These are phyloP conservation scores for Aspergillus carbonarius DNA, from an alignment of 2,329 filamentous ascomycete species.

Conservation along the genomic window DNA sequence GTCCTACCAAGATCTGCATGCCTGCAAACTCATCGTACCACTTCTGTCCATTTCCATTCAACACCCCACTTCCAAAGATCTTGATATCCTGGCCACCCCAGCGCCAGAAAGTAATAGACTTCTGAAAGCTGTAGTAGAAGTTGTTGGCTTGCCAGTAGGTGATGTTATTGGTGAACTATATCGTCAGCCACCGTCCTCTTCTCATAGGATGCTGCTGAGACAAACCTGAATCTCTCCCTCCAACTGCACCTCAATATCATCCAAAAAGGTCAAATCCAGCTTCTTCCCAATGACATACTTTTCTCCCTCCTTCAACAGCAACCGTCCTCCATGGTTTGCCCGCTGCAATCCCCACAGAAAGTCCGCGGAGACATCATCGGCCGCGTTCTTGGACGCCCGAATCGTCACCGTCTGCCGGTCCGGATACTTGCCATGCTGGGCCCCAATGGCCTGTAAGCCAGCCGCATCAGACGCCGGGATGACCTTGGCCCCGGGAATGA, in stretches of 20 bases:
- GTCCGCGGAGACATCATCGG: slow-evolving; percentile 57
- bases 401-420: slow-evolving; percentile 52
- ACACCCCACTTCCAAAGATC: slow-evolving; percentile 57
- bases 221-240: slow-evolving; percentile 56
- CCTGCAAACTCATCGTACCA: slow-evolving; percentile 53
- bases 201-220: background rate
- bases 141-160: slow-evolving; percentile 52
- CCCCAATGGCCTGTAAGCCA: slow-evolving; percentile 23
- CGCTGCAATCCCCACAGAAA: slow-evolving; percentile 56
- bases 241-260: slow-evolving; percentile 58
- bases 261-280: slow-evolving; percentile 58
- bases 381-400: slow-evolving; percentile 53
- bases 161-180: slow-evolving; percentile 49
- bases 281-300: slow-evolving; percentile 61
- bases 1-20: slow-evolving; percentile 36
- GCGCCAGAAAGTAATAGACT: slow-evolving; percentile 62
- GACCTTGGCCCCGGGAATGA: slow-evolving; percentile 26
- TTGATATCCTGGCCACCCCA: slow-evolving; percentile 63
- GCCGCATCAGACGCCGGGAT: slow-evolving; percentile 23
- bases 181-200: background rate
- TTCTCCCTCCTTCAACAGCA: slow-evolving; percentile 55
- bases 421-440: slow-evolving; percentile 24
- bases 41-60: slow-evolving; percentile 57
- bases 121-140: slow-evolving; percentile 53
- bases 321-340: slow-evolving; percentile 60